phyloP scores from a whole-genome alignment of 768 basidiomycete species.

The Podaxis carcinomalis region DNA sequence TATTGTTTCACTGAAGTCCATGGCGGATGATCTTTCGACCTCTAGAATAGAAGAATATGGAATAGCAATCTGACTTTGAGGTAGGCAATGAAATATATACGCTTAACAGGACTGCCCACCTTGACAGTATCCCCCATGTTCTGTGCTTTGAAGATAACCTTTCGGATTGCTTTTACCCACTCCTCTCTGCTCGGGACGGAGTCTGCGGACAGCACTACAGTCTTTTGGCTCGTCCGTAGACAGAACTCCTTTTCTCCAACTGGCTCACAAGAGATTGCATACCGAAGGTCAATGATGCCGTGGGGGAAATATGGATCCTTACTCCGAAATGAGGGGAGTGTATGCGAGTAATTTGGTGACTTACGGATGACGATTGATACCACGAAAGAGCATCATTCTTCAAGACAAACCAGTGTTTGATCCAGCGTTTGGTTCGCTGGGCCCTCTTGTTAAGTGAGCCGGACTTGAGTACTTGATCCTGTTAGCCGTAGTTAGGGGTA shows the following conservation, averaged over 20 bases:
- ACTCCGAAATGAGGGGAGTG: not conserved
- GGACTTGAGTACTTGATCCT: slow-evolving; percentile 93
- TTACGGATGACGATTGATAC: slow-evolving; percentile 91
- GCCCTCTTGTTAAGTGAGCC: slow-evolving; percentile 87
- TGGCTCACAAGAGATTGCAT: slow-evolving; percentile 86
- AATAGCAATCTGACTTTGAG: slow-evolving; percentile 68
- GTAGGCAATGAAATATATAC: not conserved
- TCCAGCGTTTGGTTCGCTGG: slow-evolving; percentile 85
- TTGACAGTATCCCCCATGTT: slow-evolving; percentile 96
- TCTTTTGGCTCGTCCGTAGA: slow-evolving; percentile 78
- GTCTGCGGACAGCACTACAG: slow-evolving; percentile 67
- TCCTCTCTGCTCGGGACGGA: slow-evolving; percentile 83
- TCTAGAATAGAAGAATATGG: slow-evolving; percentile 88
- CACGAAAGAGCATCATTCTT: slow-evolving; percentile 96
- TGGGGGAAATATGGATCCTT: slow-evolving; percentile 98
- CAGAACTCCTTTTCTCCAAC: slow-evolving; percentile 75
- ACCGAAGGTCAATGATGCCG: slow-evolving; percentile 92
- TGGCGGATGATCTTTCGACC: slow-evolving; percentile 80
- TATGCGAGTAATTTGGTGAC: slow-evolving; percentile 16
- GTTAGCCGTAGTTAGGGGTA: slow-evolving; percentile 11
- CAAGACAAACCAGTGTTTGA: slow-evolving; percentile 94
- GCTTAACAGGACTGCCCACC: slow-evolving; percentile 34
- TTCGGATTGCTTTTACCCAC: slow-evolving; percentile 94
- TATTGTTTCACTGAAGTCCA: slow-evolving; percentile 96
- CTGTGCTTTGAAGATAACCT: slow-evolving; percentile 93